Base-by-base conservation (phyloP, 257 asterid species). In the Schizonepeta tenuifolia region DNA sequence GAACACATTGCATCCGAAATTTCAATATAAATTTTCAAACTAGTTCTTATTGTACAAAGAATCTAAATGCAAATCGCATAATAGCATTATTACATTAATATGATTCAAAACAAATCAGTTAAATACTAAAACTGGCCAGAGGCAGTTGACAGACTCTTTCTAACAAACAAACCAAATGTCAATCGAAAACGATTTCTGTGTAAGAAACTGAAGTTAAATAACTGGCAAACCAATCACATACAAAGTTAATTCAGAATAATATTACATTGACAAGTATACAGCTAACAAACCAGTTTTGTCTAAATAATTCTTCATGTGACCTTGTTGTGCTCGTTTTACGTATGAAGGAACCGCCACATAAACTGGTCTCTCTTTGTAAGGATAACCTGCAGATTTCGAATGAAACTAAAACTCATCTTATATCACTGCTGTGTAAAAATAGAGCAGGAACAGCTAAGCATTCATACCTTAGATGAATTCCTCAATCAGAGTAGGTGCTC, bases 401-500 rank as follows among this genome's bases (percentile, higher is more conserved):
- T 2, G 8, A 7, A 57, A 2, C 63, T 56, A 15, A 31, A 26
- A 49, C n/a, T 18, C 33, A 10, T 9, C 36, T 5, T 22, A 6
- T 47, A 24, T 1, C 1, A 11, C 38, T 1, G 13, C 41, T 57
- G 64, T 26, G 17, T 57, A 26, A 35, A 73, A 41, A 49, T 54
- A 54, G 35, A 65, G 47, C 31, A 5, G 43, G 49, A 54, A 35
- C n/a, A 49, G 41, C 21, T 20, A 22, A 13, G 11, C 49, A 43
- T 43, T 20, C 9, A 9, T 82, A 70, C 79, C 76, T 77, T 7
- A 1, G 7, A 36, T 41, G 49, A 71, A 57, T n/a, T 67, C 72
- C 78, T 88, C 86, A 90, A 81, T 89, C 87, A 18, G 86, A 65
- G 79, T 85, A 91, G 70, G 87, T 83, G 88, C 98, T 94, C 80